phyloP scores from a whole-genome alignment of 208 protist species.

The Strigomonas culicis region DNA sequence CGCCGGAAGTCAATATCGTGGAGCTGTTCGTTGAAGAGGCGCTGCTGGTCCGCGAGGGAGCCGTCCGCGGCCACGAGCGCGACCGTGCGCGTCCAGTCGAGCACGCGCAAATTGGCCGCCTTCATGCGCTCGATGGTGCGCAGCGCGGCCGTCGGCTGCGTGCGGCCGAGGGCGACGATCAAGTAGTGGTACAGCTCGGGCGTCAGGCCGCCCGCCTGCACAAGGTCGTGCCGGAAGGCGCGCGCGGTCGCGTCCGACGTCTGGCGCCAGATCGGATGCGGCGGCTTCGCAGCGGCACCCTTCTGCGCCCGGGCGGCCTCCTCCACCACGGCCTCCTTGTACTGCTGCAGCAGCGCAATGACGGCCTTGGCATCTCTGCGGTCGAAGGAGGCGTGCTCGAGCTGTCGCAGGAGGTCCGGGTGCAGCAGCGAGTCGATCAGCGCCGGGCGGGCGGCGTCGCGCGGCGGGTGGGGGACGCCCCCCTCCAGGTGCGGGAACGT shows the following conservation, averaged over 20 bases:
- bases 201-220: constrained; percentile 56
- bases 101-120: constrained; percentile 46
- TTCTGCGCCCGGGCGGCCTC: constrained; percentile 32
- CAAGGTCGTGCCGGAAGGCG: constrained; percentile 47
- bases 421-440: constrained; percentile 79
- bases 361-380: constrained; percentile 34
- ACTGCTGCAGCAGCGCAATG: constrained; percentile 48
- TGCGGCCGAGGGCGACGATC: constrained; percentile 46
- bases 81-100: constrained; percentile 73
- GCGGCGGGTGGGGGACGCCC: neutral
- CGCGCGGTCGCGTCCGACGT: constrained; percentile 42
- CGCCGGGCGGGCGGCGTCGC: constrained; percentile 16
- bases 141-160: constrained; percentile 66
- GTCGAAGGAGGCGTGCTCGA: constrained; percentile 44
- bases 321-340: constrained; percentile 35
- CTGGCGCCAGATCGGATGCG: constrained; percentile 51
- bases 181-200: constrained; percentile 90
- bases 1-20: constrained; percentile 34
- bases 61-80: constrained; percentile 52
- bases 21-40: constrained; percentile 61
- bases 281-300: neutral
- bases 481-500: constrained; percentile 71
- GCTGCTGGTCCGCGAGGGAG: constrained; percentile 31
- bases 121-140: constrained; percentile 69
- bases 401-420: constrained; percentile 30